Evolutionary conservation across 1,284 basidiomycete species (phyloP), one percentile per base, ranked within the genome.

Genomic region (Trichosporon ovoides): DNA sequence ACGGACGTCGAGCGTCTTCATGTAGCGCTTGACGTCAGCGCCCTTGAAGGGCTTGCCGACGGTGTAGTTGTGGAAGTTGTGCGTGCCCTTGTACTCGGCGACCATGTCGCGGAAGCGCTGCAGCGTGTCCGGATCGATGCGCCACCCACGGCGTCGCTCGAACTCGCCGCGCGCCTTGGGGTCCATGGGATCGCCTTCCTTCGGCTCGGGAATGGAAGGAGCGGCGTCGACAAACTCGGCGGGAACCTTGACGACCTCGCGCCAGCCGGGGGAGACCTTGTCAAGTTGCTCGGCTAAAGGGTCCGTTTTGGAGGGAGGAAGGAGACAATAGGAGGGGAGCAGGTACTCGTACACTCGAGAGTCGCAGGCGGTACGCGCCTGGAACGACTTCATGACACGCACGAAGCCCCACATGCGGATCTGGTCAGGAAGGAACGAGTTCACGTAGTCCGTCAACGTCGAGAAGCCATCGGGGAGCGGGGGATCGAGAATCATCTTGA

Each of bases 1-100:
- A 63, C 80, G 68, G 28, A 91, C 92, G 73, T 89, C 85, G 3
- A 96, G 85, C 49, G 81, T 83, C 69, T 90, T 89, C 86, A 98
- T 93, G 72, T 85, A 84, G 16, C 96, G 82, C 68, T 87, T 83
- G 68, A 87, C 88, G 60, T 87, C 88, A 14, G 85, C 81, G 74
- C 97, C 94, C 9, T 83, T 80, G 76, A 88, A 92, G 49, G 90
- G 88, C 58, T 89, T 85, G 10, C 87, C 88, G 55, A 98, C 85
- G 0, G 96, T 98, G 69, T 94, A 98, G 75, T 98, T 98, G 78
- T 97, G 92, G 75, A 96, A 99, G 76, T 98, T 98, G 76, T 81
- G 80, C 6, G 77, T 77, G 9, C 89, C 91, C 67, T 87, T 82
- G 69, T 86, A 96, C 67, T 81, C 83, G 59, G 81, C 80, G 9